phyloP scores from a whole-genome alignment of 1,284 basidiomycete genomes.

The Apiotrichum domesticum region DNA sequence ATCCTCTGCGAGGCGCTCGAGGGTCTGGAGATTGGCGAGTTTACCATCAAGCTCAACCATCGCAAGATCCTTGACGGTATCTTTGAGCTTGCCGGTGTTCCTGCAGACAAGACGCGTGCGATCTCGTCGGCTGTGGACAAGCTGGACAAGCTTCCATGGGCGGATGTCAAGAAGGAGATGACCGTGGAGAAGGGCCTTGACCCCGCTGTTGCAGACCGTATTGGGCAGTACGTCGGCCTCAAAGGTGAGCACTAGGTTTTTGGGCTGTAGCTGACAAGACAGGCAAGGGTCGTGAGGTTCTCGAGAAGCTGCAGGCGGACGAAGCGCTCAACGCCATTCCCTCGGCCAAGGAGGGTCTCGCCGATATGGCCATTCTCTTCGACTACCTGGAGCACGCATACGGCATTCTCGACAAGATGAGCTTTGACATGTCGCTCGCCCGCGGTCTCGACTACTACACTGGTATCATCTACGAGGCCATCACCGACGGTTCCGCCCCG shows the following conservation, averaged over 20 bases:
- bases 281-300: constrained; percentile 61
- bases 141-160: constrained; percentile 93
- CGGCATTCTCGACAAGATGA: constrained; percentile 74
- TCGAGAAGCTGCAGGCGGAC: constrained; percentile 69
- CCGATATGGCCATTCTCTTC: constrained; percentile 88
- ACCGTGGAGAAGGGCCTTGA: constrained; percentile 88
- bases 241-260: constrained; percentile 58
- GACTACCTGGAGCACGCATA: constrained; percentile 70
- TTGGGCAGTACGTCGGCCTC: constrained; percentile 92
- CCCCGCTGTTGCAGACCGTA: constrained; percentile 78
- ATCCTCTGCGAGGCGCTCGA: constrained; percentile 76
- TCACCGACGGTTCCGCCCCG: constrained; percentile 87
- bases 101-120: constrained; percentile 80
- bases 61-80: constrained; percentile 96
- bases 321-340: constrained; percentile 61
- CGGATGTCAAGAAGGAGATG: constrained; percentile 93
- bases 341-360: constrained; percentile 73
- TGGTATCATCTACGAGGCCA: constrained; percentile 96
- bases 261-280: neutral
- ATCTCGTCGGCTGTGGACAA: constrained; percentile 98
- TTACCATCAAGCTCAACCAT: constrained; percentile 95
- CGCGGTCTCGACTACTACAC: constrained; percentile 98
- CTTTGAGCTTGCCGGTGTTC: constrained; percentile 94
- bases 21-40: constrained; percentile 82
- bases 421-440: constrained; percentile 93